Evolutionary conservation across 352 stramenopile genomes (phyloP).

Genomic region (Phytopythium montanum): DNA sequence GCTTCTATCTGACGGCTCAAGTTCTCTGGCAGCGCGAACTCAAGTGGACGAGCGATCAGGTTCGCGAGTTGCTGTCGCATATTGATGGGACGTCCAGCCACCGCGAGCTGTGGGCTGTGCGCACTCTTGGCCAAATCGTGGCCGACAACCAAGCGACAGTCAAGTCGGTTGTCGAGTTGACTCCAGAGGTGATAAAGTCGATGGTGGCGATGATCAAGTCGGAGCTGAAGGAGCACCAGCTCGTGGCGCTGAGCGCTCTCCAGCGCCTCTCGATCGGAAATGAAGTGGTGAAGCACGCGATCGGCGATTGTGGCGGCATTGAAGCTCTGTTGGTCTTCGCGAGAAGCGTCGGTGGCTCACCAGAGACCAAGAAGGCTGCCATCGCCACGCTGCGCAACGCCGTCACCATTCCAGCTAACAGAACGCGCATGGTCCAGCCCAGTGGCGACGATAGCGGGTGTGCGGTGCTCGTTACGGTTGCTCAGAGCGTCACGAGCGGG

Average conservation of each 20-base stretch:
- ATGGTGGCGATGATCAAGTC: not conserved
- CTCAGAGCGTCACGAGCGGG: not conserved
- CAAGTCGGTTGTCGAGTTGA: not conserved
- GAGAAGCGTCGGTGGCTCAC: not conserved
- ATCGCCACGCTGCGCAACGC: not conserved
- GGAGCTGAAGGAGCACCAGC: not conserved
- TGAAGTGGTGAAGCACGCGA: not conserved
- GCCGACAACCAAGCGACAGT: not conserved
- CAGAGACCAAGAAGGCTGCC: not conserved
- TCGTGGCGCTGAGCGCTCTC: not conserved
- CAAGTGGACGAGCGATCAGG: not conserved
- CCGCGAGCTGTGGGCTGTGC: not conserved
- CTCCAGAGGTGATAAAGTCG: not conserved
- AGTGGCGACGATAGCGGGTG: not conserved
- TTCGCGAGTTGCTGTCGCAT: not conserved
- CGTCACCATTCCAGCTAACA: not conserved
- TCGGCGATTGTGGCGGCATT: not conserved
- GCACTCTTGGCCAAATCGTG: not conserved
- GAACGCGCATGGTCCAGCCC: not conserved
- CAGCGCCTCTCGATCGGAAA: not conserved
- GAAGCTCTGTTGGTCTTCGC: not conserved
- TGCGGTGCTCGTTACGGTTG: not conserved
- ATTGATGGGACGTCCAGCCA: not conserved
- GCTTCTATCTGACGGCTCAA: not conserved
- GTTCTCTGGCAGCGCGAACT: not conserved